Conservation (phyloP, 805 yeast genomes). For the Kuraishia ogatae region DNA sequence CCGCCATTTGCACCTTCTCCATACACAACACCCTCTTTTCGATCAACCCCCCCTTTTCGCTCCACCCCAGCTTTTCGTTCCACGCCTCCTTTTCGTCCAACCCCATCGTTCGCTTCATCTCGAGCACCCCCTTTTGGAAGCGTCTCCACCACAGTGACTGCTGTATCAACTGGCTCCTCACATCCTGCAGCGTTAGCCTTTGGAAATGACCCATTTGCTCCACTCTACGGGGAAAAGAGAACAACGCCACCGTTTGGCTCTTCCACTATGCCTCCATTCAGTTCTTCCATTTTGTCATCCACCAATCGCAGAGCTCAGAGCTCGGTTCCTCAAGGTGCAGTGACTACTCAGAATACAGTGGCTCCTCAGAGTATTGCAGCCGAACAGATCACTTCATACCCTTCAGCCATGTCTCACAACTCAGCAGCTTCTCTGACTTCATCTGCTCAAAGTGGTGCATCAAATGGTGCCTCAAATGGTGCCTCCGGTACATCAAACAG, state of each 20-base stretch:
- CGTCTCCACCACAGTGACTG: no score
- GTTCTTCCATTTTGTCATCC: neutral
- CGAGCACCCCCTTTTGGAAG: no score
- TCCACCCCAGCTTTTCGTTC: neutral
- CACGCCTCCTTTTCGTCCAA: neutral
- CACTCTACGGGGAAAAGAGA: neutral
- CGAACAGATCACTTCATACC: no score
- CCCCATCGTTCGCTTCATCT: neutral
- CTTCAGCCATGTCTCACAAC: no score
- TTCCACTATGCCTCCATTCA: neutral
- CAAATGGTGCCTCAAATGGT: neutral
- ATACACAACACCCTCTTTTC: neutral
- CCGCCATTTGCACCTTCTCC: neutral
- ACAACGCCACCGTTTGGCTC: neutral
- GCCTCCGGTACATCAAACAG: no score
- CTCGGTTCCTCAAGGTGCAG: no score
- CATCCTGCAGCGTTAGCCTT: neutral
- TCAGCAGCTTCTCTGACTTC: no score
- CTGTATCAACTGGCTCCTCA: no score
- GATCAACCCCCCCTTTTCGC: neutral
- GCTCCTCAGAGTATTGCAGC: no score
- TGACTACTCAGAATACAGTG: no score
- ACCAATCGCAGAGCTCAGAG: neutral
- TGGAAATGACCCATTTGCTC: neutral
- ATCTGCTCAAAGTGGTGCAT: no score